phyloP scores from a whole-genome alignment of 2,329 filamentous ascomycete species.

The Dothideomycetidae sp. region DNA sequence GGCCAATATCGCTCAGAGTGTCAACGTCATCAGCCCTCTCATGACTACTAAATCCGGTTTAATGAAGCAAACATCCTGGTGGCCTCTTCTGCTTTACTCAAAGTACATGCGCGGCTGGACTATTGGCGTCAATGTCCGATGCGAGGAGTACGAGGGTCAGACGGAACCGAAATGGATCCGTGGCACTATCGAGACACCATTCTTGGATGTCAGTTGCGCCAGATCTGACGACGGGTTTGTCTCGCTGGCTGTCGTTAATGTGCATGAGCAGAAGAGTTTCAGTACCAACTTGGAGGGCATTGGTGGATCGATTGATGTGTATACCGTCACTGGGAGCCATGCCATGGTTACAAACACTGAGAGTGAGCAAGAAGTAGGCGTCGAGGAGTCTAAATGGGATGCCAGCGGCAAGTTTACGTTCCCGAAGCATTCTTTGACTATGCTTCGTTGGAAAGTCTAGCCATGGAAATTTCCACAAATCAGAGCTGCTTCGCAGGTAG shows the following conservation, averaged over 20 bases:
- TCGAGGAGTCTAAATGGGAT: constrained; percentile 50
- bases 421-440: constrained; percentile 31
- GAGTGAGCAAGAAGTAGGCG: constrained; percentile 46
- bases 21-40: constrained; percentile 64
- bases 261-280: constrained; percentile 45
- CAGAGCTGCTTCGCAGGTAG: too few species aligned
- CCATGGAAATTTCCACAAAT: too few species aligned
- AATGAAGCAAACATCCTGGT: constrained; percentile 60
- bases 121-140: constrained; percentile 50
- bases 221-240: constrained; percentile 45
- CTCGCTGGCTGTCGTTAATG: constrained; percentile 59
- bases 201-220: constrained; percentile 52
- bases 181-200: constrained; percentile 53
- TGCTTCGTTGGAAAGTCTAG: constrained; percentile 13
- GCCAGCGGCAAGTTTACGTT: constrained; percentile 50
- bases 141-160: constrained; percentile 49
- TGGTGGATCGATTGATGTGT: constrained; percentile 42
- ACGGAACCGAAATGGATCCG: constrained; percentile 53
- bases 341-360: constrained; percentile 49
- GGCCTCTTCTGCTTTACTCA: constrained; percentile 55
- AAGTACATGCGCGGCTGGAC: constrained; percentile 61
- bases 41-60: constrained; percentile 55
- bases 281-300: constrained; percentile 46
- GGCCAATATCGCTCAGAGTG: constrained; percentile 64
- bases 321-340: constrained; percentile 45